Base-by-base conservation (phyloP, 495 filamentous ascomycete genomes). In the Parmelia sp. region DNA sequence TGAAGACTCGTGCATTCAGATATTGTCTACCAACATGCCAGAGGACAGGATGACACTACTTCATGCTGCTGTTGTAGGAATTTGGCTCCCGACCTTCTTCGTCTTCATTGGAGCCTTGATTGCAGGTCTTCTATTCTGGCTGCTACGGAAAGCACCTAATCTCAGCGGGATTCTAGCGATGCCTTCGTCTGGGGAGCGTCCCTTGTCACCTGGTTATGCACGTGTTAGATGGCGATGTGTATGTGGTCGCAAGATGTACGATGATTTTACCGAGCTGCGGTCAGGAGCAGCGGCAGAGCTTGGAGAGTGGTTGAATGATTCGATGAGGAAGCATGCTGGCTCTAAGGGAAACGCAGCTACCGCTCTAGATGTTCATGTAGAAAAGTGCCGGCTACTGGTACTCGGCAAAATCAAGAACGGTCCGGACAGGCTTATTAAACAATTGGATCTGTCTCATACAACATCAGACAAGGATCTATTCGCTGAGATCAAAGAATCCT, bases 211-310 rank as follows among this genome's bases (percentile, higher is more conserved):
- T 40, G 67, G 60, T 17, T 60, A 59, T 33, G 35, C 21, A n/a
- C 72, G 73, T 10, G 69, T 76, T 3, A 64, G 71, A 61, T 77
- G 74, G 75, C 74, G 61, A 37, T 77, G 75, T 61, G 67, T 73
- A 58, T 78, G 74, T 53, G 75, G 74, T 25, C 66, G 71, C 53
- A 66, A 65, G 2, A 56, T 78, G 27, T 74, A 73, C 39, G 75
- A 78, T 55, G 75, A 78, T 66, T 77, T 73, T 64, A 58, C 67
- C 15, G 76, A 78, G 57, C 58, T 53, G 21, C 63, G 71, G n/a
- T 68, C 66, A 6, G 76, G 74, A 17, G 75, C 75, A 45, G 74
- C 75, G 27, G 64, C 70, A 23, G 66, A 71, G 11, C 64, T 77
- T 0, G 71, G 74, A 68, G 66, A 63, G 0, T 71, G 66, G 33